Evolutionary conservation across 2,329 filamentous ascomycete genomes (phyloP).

Genomic region (Ophiostoma pallidulum): DNA sequence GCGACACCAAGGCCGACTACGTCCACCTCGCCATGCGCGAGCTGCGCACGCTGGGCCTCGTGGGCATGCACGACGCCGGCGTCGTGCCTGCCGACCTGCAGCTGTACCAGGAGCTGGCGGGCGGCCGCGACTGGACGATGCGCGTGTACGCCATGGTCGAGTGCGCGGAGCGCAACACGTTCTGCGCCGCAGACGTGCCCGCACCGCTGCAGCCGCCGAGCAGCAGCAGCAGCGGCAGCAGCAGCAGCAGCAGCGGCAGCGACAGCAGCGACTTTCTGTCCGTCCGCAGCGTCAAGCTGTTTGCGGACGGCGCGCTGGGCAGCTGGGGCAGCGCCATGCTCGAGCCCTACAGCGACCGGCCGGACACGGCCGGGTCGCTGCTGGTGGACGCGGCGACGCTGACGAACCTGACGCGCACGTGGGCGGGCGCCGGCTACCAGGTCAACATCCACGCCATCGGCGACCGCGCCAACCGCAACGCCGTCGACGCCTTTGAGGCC

Average conservation of each 20-base stretch:
- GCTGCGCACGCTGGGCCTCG: slow-evolving; percentile 55
- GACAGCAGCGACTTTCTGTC: slow-evolving; percentile 41
- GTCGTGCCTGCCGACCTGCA: slow-evolving; percentile 44
- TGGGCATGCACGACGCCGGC: slow-evolving; percentile 61
- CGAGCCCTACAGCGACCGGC: slow-evolving; percentile 58
- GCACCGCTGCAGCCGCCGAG: slow-evolving; percentile 28
- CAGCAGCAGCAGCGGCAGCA: slow-evolving; percentile 10
- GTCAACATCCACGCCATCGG: slow-evolving; percentile 67
- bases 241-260: slow-evolving; percentile 10
- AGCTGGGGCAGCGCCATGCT: slow-evolving; percentile 64
- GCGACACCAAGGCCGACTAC: slow-evolving; percentile 42
- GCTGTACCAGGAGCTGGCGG: slow-evolving; percentile 44
- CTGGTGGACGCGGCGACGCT: slow-evolving; percentile 55
- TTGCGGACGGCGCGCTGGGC: slow-evolving; percentile 60
- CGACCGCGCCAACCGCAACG: slow-evolving; percentile 56
- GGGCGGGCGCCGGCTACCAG: slow-evolving; percentile 54
- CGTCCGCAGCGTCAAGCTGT: slow-evolving; percentile 58
- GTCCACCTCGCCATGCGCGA: slow-evolving; percentile 51
- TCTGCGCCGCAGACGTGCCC: slow-evolving; percentile 47
- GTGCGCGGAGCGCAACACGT: slow-evolving; percentile 54
- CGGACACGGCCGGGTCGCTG: slow-evolving; percentile 52
- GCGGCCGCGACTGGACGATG: slow-evolving; percentile 42
- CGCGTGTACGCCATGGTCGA: slow-evolving; percentile 62
- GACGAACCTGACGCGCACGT: slow-evolving; percentile 42
- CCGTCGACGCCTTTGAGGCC: slow-evolving; percentile 51